phyloP scores from a whole-genome alignment of 1,284 basidiomycete species.

The Macrocystidia cucumis region DNA sequence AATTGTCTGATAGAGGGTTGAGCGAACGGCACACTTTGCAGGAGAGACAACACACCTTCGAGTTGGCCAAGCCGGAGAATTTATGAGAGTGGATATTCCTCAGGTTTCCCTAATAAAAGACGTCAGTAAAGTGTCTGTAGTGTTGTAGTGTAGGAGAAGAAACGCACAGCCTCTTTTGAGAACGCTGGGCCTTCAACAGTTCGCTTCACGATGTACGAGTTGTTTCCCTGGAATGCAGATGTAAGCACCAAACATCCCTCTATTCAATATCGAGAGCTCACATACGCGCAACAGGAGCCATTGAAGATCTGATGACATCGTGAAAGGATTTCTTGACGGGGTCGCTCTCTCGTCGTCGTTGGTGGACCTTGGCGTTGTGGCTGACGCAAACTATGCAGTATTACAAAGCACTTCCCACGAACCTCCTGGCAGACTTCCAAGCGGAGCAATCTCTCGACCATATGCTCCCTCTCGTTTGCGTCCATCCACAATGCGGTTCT shows the following conservation, averaged over 20 bases:
- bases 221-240: conserved; percentile 53
- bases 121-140: background rate
- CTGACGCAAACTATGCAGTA: no score
- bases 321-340: conserved; percentile 24
- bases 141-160: background rate
- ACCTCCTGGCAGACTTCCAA: no score
- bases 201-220: conserved; percentile 80
- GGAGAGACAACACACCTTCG: conserved; percentile 73
- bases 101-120: conserved; percentile 65
- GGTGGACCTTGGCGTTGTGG: no score
- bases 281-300: conserved; percentile 86
- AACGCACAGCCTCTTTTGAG: conserved; percentile 77
- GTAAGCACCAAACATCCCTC: conserved; percentile 4
- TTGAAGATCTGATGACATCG: conserved; percentile 79
- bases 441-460: no score
- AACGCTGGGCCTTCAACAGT: conserved; percentile 67
- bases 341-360: no score
- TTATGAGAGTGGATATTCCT: conserved; percentile 83
- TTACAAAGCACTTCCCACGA: no score
- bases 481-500: no score
- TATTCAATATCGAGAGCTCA: conserved; percentile 12
- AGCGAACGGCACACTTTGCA: no score
- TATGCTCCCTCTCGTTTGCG: no score
- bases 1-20: conserved; percentile 42
- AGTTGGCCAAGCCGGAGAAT: conserved; percentile 82